Evolutionary conservation across 139 green algal genomes (phyloP), one percentile per base, ranked within the genome.

Genomic region (Chlorella ohadii): DNA sequence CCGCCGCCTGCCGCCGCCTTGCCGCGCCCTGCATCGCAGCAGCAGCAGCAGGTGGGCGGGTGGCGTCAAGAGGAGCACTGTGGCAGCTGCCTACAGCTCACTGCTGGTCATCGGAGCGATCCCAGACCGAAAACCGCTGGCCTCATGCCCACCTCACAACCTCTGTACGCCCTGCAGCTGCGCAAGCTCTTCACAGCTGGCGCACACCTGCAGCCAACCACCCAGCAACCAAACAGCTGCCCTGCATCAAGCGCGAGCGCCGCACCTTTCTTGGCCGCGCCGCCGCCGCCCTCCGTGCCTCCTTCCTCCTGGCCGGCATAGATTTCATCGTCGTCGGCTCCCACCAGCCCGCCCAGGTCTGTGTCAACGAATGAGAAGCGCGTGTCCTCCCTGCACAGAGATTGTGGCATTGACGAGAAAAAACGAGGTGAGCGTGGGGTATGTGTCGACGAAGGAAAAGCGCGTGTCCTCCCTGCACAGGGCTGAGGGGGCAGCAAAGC

Each of bases 241-340:
- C n/a, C n/a, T n/a, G n/a, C n/a, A n/a, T n/a, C n/a, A n/a, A n/a
- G n/a, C n/a, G n/a, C n/a, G 44, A 51, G 44, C 27, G 65, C 11
- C 74, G 3, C 74, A 70, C 74, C 74, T 51, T 81, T 81, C 55
- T 81, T 81, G 33, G 51, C 56, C 0, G 20, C 61, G 4, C 73
- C 79, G 41, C 71, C 64, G 7, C 25, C 65, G 65, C 78, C 64
- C 13, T 64, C 78, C 12, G 25, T 41, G 0, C 4, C 65, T 27
- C 78, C 65, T 7, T 51, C 77, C 17, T 83, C 61, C 9, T n/a
- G 44, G 23, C 6, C 70, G 1, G 33, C 44, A 51, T 72, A 64
- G 23, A 72, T 34, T 9, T 70, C 66, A 3, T 87, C 80, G 38
- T 88, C 65, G 13, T 84, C 85, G 2, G 78, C 85, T 11, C 31